Percentiles rank a stretch among this genome's conserved stretches.
Evolutionary conservation across 441 rosid species (phyloP).

Genomic region (Adansonia rubrostipa): DNA sequence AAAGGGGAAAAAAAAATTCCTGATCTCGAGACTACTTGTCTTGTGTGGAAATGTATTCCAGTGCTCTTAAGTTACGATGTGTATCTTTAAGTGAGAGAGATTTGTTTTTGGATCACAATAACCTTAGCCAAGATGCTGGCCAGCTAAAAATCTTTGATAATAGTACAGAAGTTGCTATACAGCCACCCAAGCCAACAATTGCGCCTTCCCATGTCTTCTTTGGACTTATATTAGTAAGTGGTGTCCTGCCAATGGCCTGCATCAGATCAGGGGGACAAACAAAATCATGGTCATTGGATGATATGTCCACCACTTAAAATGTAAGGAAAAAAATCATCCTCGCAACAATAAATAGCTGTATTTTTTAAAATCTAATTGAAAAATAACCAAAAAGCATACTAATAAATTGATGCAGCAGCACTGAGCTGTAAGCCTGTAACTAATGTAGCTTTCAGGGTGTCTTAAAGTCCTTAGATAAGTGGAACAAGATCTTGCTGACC

Average conservation of each 20-base stretch:
- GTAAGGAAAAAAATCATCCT: background rate
- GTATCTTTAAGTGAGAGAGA: background rate
- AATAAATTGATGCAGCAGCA: background rate
- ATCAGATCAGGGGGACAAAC: slow-evolving; percentile 18
- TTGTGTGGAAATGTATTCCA: background rate
- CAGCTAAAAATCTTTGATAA: slow-evolving; percentile 69
- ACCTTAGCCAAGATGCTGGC: slow-evolving; percentile 86
- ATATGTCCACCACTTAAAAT: slow-evolving; percentile 9
- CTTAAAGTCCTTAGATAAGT: background rate
- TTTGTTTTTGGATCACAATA: background rate
- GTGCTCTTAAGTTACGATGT: background rate
- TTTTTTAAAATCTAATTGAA: background rate
- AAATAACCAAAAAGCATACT: background rate
- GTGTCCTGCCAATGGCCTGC: slow-evolving; percentile 91
- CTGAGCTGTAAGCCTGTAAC: background rate
- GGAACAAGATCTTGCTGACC: slow-evolving; percentile 3
- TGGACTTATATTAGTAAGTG: slow-evolving; percentile 81
- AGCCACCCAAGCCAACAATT: slow-evolving; percentile 74
- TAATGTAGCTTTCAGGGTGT: background rate
- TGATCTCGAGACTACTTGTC: background rate
- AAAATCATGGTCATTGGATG: slow-evolving; percentile 9
- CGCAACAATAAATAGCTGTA: slow-evolving; percentile 13
- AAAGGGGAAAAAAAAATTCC: background rate
- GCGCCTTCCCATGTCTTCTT: slow-evolving; percentile 98
- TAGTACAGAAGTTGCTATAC: slow-evolving; percentile 63